Conservation (phyloP, 208 protist genomes). For the Leishmania guyanensis region DNA sequence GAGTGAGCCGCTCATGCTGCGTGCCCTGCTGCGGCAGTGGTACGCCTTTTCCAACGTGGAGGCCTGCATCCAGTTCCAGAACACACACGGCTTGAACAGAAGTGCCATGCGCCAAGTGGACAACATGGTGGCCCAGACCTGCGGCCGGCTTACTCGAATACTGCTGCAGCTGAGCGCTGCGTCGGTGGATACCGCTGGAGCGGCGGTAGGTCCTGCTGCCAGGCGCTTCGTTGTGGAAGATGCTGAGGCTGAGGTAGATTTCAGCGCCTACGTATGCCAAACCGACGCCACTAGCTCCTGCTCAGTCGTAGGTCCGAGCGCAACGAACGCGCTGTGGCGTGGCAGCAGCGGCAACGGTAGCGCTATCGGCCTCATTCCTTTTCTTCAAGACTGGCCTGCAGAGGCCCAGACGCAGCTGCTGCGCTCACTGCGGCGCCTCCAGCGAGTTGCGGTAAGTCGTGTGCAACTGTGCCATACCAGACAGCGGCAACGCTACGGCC, state of each 20-base stretch:
- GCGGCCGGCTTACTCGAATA: slow-evolving; percentile 48
- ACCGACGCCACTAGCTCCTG: not conserved
- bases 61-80: slow-evolving; percentile 27
- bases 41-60: slow-evolving; percentile 47
- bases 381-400: slow-evolving; percentile 34
- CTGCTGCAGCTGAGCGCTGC: slow-evolving; percentile 19
- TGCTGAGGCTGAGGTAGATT: slow-evolving; percentile 20
- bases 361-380: slow-evolving; percentile 2
- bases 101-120: slow-evolving; percentile 67
- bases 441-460: slow-evolving; percentile 44
- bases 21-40: slow-evolving; percentile 61
- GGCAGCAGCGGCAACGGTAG: not conserved
- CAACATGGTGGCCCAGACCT: slow-evolving; percentile 57
- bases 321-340: not conserved
- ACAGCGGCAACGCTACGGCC: slow-evolving; percentile 7
- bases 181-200: not conserved
- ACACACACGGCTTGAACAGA: slow-evolving; percentile 39
- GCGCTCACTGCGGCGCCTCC: slow-evolving; percentile 58
- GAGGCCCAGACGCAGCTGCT: slow-evolving; percentile 36
- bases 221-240: not conserved
- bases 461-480: slow-evolving; percentile 26
- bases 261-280: slow-evolving; percentile 37
- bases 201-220: not conserved
- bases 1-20: slow-evolving; percentile 75
- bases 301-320: not conserved